A percentile compares a stretch with the other conserved stretches of the same genome.
These are phyloP conservation scores for Cercophora newfieldiana DNA, from an alignment of 495 filamentous ascomycete species.

Conservation along the genomic window DNA sequence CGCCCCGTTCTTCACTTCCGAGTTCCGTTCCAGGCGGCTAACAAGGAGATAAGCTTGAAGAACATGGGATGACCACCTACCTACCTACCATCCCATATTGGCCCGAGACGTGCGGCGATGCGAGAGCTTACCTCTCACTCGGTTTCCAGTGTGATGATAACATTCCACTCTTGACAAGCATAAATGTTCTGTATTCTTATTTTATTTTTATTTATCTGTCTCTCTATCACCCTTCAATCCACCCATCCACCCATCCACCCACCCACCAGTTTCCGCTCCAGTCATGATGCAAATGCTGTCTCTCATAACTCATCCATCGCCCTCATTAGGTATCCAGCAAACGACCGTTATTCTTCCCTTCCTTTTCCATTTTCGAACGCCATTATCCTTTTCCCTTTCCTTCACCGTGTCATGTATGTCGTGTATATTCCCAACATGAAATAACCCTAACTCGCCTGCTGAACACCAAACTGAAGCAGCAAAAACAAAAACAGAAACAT, in stretches of 20 bases:
- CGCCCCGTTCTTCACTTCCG: neutral
- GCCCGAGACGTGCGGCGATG: neutral
- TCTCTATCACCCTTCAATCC: neutral
- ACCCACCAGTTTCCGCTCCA: neutral
- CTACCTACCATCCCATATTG: neutral
- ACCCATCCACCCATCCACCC: neutral
- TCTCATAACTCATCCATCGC: neutral
- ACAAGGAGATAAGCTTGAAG: too few relatives aligned
- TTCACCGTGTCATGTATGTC: neutral
- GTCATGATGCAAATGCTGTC: neutral
- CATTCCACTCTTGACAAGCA: constrained; percentile 1
- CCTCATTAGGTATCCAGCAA: neutral
- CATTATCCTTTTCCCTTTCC: neutral
- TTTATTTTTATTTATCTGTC: neutral
- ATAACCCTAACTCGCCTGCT: neutral
- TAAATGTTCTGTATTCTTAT: neutral
- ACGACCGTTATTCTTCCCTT: neutral
- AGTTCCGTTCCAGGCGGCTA: neutral
- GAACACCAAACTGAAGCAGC: neutral
- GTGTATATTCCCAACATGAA: neutral
- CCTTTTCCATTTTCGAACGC: neutral
- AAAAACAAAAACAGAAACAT: neutral
- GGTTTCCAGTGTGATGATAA: neutral
- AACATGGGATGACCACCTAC: neutral
- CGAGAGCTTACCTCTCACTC: neutral